Evolutionary conservation across 2,329 filamentous ascomycete genomes (phyloP), one percentile per base, ranked within the genome.

Genomic region (Aspergillus versicolor): DNA sequence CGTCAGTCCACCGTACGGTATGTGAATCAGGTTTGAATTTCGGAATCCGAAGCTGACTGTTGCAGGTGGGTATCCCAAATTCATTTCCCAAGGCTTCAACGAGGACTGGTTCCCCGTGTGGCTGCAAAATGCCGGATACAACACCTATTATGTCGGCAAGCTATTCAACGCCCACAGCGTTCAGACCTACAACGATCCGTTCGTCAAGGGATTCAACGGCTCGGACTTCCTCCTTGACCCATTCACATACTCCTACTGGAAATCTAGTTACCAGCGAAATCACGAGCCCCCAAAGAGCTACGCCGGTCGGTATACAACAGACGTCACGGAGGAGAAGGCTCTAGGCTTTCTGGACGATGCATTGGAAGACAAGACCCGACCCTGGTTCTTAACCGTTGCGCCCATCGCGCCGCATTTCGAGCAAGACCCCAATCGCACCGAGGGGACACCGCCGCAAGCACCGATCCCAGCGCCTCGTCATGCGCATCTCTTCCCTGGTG

Each of bases 81-180:
- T 90, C 55, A 73, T 90, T 13, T 75, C 75, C 3, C 79, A 87
- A 52, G 87, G 87, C 0, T 79, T 84, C 58, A 89, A 90, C 57
- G 80, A 86, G 1, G 81, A 86, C 38, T 90, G 87, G 59, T 78
- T 91, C 0, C 88, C 88, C 0, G 68, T 90, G 0, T 91, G 88
- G 87, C 71, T 91, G n/a, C 85, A 89, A 62, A 70, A 82, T 3
- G 83, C 82, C 0, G 87, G 87, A 0, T 90, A 90, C 67, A 83
- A 84, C 34, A 60, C 88, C 0, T 90, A 88, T 65, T 91, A 90
- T 64, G 84, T 83, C 0, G 88, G 73, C n/a, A 91, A 91, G 67
- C 76, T 90, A 4, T 87, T 88, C 73, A 91, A 91, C 61, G 77
- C 80, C 0, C 86, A 89, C 49, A 82, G 76, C 0, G 75, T 82